Base-by-base conservation (phyloP, 2,329 filamentous ascomycete genomes). In the Fusarium bactridioides region DNA sequence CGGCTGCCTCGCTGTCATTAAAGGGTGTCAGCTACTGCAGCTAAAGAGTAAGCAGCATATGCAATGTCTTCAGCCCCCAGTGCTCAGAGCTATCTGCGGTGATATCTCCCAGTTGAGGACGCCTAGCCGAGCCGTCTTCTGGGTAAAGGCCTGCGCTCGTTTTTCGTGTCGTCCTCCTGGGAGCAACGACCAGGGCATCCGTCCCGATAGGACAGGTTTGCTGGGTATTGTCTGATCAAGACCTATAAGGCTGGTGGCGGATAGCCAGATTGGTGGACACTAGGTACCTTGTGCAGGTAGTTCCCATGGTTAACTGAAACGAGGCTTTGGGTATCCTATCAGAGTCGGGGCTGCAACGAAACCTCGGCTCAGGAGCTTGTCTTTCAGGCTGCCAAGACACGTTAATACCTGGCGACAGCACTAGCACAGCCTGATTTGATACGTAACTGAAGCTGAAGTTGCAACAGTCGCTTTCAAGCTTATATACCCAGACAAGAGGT, bases 21-120 rank as follows among this genome's bases (percentile, higher is more conserved):
- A 12, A 50, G 48, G 38, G 31, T 19, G 25, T 70, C 51, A 58
- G 23, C 50, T 54, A 12, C 61, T 67, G 50, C 56, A 50, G 25
- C 61, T 57, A 48, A 44, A 43, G 27, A 33, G 21, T 40, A 71
- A 55, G 51, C 67, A 51, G 51, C 62, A 67, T 71, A 60, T 40
- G 1, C 19, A n/a, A 12, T 19, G 40, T 40, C 10, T 43, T 19
- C 23, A 16, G 23, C 64, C 33, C 63, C 63, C 43, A 62, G 27
- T 5, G 23, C 45, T 61, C 19, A 18, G 31, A 41, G 37, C n/a
- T 18, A 7, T 27, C 11, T 9, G 16, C 29, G 41, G 63, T 25
- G 27, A 48, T 5, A 43, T 6, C 12, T 25, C n/a, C 41, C 19
- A 16, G 7, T 50, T 54, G 15, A 29, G 35, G 5, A 21, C 31